These are phyloP conservation scores for Hypericum androsaemum DNA, from an alignment of 345 rosid genomes.

Conservation along the genomic window DNA sequence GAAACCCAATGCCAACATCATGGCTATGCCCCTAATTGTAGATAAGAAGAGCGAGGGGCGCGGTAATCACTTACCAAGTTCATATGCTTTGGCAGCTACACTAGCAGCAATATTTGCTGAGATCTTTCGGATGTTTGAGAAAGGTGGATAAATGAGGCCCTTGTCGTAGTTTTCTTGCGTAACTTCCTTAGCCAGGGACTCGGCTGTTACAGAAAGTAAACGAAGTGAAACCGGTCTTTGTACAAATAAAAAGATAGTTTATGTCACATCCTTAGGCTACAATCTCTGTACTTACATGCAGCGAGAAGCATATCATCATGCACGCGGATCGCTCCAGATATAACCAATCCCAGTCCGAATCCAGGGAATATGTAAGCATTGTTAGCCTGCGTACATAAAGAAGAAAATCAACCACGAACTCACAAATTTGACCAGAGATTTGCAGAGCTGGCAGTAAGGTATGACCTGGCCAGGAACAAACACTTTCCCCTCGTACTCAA, in stretches of 20 bases:
- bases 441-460: not conserved
- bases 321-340: conserved; percentile 87
- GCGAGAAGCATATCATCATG: conserved; percentile 95
- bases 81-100: conserved; percentile 88
- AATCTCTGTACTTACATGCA: conserved; percentile 58
- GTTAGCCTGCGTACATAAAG: conserved; percentile 52
- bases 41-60: too few relatives aligned
- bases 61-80: conserved; percentile 57
- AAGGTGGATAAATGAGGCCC: conserved; percentile 89
- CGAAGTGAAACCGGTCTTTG: not conserved
- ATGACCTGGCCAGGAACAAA: conserved; percentile 79
- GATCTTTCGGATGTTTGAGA: conserved; percentile 74
- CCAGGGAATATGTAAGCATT: conserved; percentile 96
- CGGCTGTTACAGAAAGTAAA: conserved; percentile 42
- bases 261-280: not conserved
- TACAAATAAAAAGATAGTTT: not conserved
- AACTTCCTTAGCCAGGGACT: conserved; percentile 82
- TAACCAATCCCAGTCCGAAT: conserved; percentile 83
- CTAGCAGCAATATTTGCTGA: conserved; percentile 82
- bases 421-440: too few relatives aligned
- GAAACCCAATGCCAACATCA: too few relatives aligned
- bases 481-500: conserved; percentile 57
- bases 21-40: too few relatives aligned
- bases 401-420: not conserved
- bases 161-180: conserved; percentile 48